Conservation (phyloP, 2,329 filamentous ascomycete genomes). For the Penicillium sp. region DNA sequence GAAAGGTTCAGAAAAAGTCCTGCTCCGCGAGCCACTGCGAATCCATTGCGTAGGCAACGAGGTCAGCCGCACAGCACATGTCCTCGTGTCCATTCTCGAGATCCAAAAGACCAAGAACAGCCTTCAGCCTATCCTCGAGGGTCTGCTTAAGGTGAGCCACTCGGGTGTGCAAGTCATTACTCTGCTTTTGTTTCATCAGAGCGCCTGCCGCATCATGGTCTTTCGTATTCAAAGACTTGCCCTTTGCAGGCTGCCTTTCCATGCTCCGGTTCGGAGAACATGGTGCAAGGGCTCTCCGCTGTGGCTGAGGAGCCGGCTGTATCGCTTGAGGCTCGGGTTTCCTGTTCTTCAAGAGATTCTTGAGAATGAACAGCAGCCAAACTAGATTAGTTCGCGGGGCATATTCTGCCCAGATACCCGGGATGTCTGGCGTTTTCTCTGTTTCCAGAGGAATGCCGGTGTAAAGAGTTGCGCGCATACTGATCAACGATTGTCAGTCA, state of each 20-base stretch:
- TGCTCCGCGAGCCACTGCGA: slow-evolving; percentile 40
- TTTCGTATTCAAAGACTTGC: slow-evolving; percentile 7
- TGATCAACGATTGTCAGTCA: slow-evolving; percentile 14
- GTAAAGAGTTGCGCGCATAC: slow-evolving; percentile 44
- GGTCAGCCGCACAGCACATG: slow-evolving; percentile 44
- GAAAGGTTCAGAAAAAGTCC: slow-evolving; percentile 34
- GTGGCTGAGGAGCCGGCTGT: slow-evolving; percentile 6
- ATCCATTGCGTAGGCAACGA: slow-evolving; percentile 46
- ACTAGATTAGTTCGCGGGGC: slow-evolving; percentile 61
- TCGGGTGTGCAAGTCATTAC: slow-evolving; percentile 13
- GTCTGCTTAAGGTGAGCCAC: slow-evolving; percentile 29
- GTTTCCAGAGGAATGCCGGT: slow-evolving; percentile 44
- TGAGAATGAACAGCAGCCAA: slow-evolving; percentile 62
- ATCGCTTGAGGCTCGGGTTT: slow-evolving; percentile 24
- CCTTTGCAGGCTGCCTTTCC: slow-evolving; percentile 4
- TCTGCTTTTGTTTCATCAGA: slow-evolving; percentile 9
- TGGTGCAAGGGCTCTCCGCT: slow-evolving; percentile 32
- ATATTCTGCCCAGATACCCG: slow-evolving; percentile 53
- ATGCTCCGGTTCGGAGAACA: slow-evolving; percentile 33
- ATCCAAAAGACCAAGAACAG: slow-evolving; percentile 38
- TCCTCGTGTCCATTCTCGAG: slow-evolving; percentile 40
- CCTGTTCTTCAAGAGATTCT: slow-evolving; percentile 51
- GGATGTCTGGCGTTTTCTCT: slow-evolving; percentile 33
- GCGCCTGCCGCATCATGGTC: background rate
- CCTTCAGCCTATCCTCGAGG: slow-evolving; percentile 33